Evolutionary conservation across 495 filamentous ascomycete genomes (phyloP).

Genomic region (Aspergillus leporis): DNA sequence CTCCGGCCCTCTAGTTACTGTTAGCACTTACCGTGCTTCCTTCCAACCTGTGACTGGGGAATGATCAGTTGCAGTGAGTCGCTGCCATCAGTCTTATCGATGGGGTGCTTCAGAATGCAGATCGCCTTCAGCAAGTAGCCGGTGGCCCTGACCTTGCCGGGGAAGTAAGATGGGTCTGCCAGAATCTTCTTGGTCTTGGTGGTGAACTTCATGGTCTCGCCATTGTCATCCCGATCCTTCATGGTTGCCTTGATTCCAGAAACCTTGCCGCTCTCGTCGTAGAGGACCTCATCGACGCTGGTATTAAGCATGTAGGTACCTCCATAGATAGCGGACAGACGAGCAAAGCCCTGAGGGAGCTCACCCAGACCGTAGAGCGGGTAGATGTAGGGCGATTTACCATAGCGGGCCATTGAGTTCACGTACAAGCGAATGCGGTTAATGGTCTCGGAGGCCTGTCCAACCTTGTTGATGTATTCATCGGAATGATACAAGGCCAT

Average conservation of each 20-base stretch:
- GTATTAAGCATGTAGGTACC: conserved; percentile 99
- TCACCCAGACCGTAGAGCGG: conserved; percentile 97
- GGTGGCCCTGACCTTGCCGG: conserved; percentile 78
- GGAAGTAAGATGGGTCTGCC: conserved; percentile 96
- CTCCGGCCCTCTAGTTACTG: not conserved
- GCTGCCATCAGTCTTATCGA: conserved; percentile 78
- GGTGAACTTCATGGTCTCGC: conserved; percentile 85
- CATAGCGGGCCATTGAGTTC: conserved; percentile 96
- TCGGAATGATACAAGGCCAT: conserved; percentile 96
- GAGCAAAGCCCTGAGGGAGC: conserved; percentile 96
- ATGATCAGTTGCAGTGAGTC: conserved; percentile 97
- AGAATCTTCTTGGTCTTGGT: conserved; percentile 96
- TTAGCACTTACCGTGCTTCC: conserved; percentile 75
- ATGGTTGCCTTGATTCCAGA: conserved; percentile 96
- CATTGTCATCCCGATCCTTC: conserved; percentile 74
- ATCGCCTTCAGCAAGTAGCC: conserved; percentile 94
- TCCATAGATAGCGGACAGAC: conserved; percentile 95
- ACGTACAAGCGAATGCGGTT: conserved; percentile 94
- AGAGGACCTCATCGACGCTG: conserved; percentile 82
- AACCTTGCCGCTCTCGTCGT: conserved; percentile 75
- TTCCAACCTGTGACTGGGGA: conserved; percentile 92
- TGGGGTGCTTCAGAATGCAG: conserved; percentile 95
- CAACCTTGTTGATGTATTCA: conserved; percentile 72
- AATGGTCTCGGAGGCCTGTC: conserved; percentile 81
- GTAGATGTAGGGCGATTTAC: conserved; percentile 99